Base-by-base conservation (phyloP, 2,329 filamentous ascomycete genomes). In the Bipolaris bicolor region DNA sequence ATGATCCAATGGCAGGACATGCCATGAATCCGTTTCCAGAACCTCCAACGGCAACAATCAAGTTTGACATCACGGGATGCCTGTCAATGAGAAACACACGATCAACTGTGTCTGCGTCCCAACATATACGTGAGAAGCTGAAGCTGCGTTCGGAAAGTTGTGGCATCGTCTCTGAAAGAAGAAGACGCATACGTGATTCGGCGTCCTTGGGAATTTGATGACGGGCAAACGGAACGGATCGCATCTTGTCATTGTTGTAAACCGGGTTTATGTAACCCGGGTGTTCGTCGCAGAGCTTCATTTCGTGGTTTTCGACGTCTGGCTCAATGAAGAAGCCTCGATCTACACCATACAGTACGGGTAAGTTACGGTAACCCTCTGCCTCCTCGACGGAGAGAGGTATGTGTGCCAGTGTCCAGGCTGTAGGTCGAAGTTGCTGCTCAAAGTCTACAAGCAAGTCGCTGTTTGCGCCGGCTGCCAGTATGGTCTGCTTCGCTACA, bases 61-160 rank as follows among this genome's bases (percentile, higher is more conserved):
- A 64, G 24, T 75, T 78, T 34, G 68, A 59, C 49, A 78, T 71
- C 13, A 77, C 71, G 0, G 82, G 81, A 67, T 85, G 82, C 29
- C 71, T 69, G 50, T 80, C 79, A 52, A 86, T 83, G 16, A 86
- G 66, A 53, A 84, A 86, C 18, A 80, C 75, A 2, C 82, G 77
- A 65, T 86, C 82, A 0, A 80, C 78, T 0, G 83, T 86, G 62
- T 86, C 84, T 0, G 83, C 79, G 63, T 83, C 83, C 83, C 84
- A 86, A 70, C 83, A 86, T 31, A 86, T 80, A 15, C 82, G 75
- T 7, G 81, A 81, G 58, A 82, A 84, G 18, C 71, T 77, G 48
- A 85, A 80, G 0, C 77, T 76, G 2, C 83, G 78, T 2, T 79
- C 67, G 0, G 80, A 78, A 4, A 85, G 77, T 52, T 85, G 81